Evolutionary conservation across 2,329 filamentous ascomycete genomes (phyloP), one percentile per base, ranked within the genome.

Genomic region (Corynespora cassiicola): DNA sequence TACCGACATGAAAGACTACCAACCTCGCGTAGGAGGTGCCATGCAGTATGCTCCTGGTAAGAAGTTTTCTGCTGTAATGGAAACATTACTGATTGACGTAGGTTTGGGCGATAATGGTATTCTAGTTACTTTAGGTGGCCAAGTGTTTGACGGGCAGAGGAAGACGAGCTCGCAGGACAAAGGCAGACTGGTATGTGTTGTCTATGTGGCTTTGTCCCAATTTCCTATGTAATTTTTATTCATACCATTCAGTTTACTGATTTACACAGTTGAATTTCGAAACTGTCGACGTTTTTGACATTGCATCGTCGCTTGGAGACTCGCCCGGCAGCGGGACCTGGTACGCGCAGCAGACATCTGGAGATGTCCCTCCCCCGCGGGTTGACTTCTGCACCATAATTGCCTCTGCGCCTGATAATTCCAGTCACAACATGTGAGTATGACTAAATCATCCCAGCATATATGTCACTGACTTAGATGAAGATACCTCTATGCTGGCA

Each of bases 401-500:
- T 2, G 68, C 56, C 10, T 61, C 68, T 17, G 65, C 72, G 2
- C 57, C 60, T 7, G 73, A 76, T 42, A 63, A 65, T 30, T 72
- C 68, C 3, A 71, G 66, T 34, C 66, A 74, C 34, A 76, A 75
- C 34, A 71, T 77, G 28, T 39, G 33, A 19, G 35, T 38, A 7
- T n/a, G n/a, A n/a, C 22, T 18, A 15, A 18, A 14, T 12, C 7
- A 21, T 21, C 22, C 14, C 11, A 14, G 16, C 6, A 15, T 9
- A 10, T 20, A n/a, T 6, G 9, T 6, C 7, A 6, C 33, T 36
- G 12, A 36, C 17, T 6, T 9, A 9, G 6, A 7, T 7, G 3
- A 12, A 38, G 35, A 31, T 54, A 53, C 25, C 17, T 77, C 37
- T 77, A 76, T 37, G 75, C 74, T 14, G 75, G 75, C 10, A 66